Evolutionary conservation across 2,329 filamentous ascomycete genomes (phyloP), one percentile per base, ranked within the genome.

Genomic region (Rosellinia necatrix): DNA sequence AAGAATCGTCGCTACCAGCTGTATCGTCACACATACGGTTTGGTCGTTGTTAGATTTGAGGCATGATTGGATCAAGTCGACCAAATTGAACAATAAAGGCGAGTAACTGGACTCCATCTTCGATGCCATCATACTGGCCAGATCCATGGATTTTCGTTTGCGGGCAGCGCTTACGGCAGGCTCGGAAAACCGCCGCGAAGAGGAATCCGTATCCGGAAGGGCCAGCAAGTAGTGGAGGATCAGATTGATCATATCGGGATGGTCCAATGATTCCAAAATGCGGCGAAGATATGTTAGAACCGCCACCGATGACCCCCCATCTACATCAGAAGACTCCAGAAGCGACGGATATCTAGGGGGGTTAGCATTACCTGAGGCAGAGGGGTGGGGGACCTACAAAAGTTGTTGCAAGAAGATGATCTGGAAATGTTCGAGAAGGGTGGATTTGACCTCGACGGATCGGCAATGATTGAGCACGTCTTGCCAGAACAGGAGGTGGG

Each of bases 401-500:
- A 99, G 78, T 72, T 99, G 94, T 72, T 97, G 91, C 49, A 99
- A 78, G 71, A 99, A 99, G 29, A 99, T 85, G 64, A 97, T 89
- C 71, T 97, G 92, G 69, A 99, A 99, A 74, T 99, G 94, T 71
- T 99, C 94, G 27, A 99, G 81, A 47, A 99, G 78, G 1, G 92
- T 97, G 63, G 91, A 91, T 71, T 93, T 94, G 64, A 99, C 91
- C 70, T 97, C 93, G 1, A 87, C 80, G 3, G 93, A 97, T 66
- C 87, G 86, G 76, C 94, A 99, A 73, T 97, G 93, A 71, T 97
- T 94, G 58, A 99, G 78, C 29, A 97, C 92, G 72, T 99, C 94
- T 75, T 99, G 94, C 94, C 94, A 99, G 70, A 99, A 99, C 5
- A 96, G 79, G 44, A 99, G 81, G 70, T 97, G 96, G 0, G 94